These are phyloP conservation scores for Arctium lappa DNA, from an alignment of 129 eudicot species.

Conservation along the genomic window DNA sequence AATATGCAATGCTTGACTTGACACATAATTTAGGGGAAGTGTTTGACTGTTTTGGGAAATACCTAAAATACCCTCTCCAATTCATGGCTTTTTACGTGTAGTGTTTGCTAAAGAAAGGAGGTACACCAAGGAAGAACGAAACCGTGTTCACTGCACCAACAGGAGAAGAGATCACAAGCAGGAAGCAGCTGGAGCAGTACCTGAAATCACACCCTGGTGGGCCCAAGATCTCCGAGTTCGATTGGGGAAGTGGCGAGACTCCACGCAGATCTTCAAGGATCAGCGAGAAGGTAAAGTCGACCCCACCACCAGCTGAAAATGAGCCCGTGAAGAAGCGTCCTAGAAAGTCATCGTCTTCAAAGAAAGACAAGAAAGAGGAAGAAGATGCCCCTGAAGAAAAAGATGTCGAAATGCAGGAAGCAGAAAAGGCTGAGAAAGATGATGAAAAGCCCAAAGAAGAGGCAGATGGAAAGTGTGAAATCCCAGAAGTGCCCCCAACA, in stretches of 20 bases:
- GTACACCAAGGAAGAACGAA: constrained; percentile 64
- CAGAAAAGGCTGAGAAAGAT: constrained; percentile 24
- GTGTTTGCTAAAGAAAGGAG: constrained; percentile 65
- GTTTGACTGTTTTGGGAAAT: constrained; percentile 6
- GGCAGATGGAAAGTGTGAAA: constrained; percentile 20
- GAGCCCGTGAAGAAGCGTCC: constrained; percentile 57
- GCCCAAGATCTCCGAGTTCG: constrained; percentile 65
- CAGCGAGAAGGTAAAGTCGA: constrained; percentile 60
- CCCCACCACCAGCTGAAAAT: constrained; percentile 50
- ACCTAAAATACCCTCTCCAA: constrained; percentile 1
- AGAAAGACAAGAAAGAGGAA: constrained; percentile 47
- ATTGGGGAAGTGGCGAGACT: constrained; percentile 73
- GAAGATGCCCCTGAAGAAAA: constrained; percentile 29
- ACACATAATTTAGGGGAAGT: neutral
- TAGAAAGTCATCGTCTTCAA: constrained; percentile 41
- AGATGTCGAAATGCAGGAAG: constrained; percentile 41
- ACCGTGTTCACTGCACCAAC: constrained; percentile 73
- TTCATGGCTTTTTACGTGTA: constrained; percentile 23
- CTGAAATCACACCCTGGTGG: constrained; percentile 82
- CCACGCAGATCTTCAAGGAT: constrained; percentile 77
- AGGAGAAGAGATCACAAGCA: constrained; percentile 68
- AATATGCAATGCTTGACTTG: neutral
- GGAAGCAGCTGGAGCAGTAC: constrained; percentile 64
- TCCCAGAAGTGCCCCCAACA: constrained; percentile 14
- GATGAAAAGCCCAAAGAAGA: constrained; percentile 22